Base-by-base conservation (phyloP, 306 rosid genomes). In the Begonia fuchsioides region DNA sequence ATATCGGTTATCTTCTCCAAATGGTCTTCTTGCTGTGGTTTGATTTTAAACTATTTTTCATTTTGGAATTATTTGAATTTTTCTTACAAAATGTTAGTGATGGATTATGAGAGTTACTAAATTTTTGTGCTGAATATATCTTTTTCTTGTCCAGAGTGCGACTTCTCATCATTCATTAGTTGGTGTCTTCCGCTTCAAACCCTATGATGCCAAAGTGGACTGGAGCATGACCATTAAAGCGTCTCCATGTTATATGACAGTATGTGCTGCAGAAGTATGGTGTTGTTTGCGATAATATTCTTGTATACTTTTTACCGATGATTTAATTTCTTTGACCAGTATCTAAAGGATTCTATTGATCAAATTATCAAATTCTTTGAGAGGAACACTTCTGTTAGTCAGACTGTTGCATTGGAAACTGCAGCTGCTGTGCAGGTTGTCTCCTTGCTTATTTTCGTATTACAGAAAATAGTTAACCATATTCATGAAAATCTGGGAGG, bases 171-270 rank as follows among this genome's bases (percentile, higher is more conserved):
- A 90, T 63, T 90, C 98, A 17, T 75, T 90, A 57, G 77, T 69
- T 61, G 95, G 87, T 39, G 63, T 68, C 40, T 90, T 85, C 71
- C 55, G 68, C 63, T 79, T 70, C 58, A 90, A 85, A 78, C 98
- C 98, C 51, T 79, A 84, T 46, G 71, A 81, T 59, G 65, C 68
- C 41, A 74, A 76, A 57, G 81, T 81, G 64, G 95, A 90, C 76
- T 90, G 98, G 98, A 81, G 95, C 73, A 62, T 90, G 95, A 92
- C 77, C 67, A 94, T 75, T 26, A 90, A 77, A 76, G 98, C 95
- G 62, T 90, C 95, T 61, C 98, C 98, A 19, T 90, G 98, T 73
- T 90, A 90, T 48, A 76, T 90, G 87, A 90, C 94, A 57, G 98
- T 90, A 85, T 57, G 94, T 43, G 58, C 55, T 26, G 3, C 35